These are phyloP conservation scores for Eucalyptus marginata DNA, from an alignment of 345 rosid genomes.

Conservation along the genomic window DNA sequence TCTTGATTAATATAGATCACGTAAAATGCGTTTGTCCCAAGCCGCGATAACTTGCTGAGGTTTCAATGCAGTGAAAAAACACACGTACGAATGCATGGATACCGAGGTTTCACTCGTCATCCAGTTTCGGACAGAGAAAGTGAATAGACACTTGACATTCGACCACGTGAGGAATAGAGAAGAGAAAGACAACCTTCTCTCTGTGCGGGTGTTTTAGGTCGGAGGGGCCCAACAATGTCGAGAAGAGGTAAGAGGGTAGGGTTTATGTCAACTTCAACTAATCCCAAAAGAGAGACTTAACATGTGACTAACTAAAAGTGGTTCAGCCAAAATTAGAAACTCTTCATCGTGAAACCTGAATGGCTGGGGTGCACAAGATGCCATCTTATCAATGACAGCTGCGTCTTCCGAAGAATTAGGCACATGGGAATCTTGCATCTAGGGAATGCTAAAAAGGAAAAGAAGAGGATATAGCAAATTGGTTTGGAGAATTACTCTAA, in stretches of 20 bases:
- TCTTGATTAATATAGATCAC: not conserved
- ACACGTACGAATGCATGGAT: not conserved
- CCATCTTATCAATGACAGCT: not conserved
- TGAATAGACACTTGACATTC: not conserved
- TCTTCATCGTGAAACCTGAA: constrained; percentile 1
- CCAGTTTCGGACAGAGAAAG: not conserved
- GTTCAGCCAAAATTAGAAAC: constrained; percentile 18
- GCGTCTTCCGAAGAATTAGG: not conserved
- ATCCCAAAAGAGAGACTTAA: not conserved
- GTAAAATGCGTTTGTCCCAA: not conserved
- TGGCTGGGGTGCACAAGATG: not conserved
- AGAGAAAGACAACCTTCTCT: not conserved
- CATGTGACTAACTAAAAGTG: constrained; percentile 14
- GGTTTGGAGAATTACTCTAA: not conserved
- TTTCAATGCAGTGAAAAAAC: not conserved
- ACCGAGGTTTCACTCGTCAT: not conserved
- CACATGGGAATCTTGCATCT: not conserved
- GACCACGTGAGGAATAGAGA: not conserved
- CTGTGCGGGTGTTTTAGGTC: not conserved
- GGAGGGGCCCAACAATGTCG: constrained; percentile 1
- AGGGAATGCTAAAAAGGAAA: not conserved
- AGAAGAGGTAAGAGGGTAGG: constrained; percentile 16
- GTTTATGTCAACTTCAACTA: constrained; percentile 29
- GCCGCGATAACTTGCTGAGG: not conserved
- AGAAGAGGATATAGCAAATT: not conserved